These are phyloP conservation scores for Ustulina deusta DNA, from an alignment of 2,329 filamentous ascomycete genomes.

Conservation along the genomic window DNA sequence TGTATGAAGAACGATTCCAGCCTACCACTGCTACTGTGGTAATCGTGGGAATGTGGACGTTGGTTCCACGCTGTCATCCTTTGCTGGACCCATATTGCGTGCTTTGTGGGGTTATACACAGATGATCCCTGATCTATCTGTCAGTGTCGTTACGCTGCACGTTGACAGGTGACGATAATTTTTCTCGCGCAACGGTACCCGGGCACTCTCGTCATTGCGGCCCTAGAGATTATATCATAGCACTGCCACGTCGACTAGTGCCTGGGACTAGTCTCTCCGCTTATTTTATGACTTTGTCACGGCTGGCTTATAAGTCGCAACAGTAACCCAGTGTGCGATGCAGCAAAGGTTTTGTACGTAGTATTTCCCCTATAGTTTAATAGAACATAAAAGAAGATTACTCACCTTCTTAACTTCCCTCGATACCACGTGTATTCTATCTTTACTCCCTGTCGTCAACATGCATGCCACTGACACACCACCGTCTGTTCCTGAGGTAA, in stretches of 20 bases:
- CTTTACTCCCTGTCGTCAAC: constrained; percentile 36
- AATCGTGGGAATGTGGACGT: constrained; percentile 2
- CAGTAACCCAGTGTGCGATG: neutral
- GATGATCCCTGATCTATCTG: neutral
- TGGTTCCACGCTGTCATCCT: neutral
- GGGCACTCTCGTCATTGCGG: constrained; percentile 7
- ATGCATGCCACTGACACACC: constrained; percentile 57
- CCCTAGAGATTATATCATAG: constrained; percentile 8
- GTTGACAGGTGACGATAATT: constrained; percentile 8
- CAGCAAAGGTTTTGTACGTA: neutral
- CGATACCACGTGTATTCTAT: neutral
- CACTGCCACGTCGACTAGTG: constrained; percentile 12
- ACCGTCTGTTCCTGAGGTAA: constrained; percentile 47
- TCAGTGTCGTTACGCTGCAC: constrained; percentile 1
- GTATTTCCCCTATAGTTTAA: neutral
- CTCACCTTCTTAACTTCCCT: neutral
- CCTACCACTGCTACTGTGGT: neutral
- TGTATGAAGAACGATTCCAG: constrained; percentile 5
- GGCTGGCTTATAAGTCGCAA: constrained; percentile 22
- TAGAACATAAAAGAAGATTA: constrained; percentile 11
- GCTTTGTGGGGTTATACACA: neutral
- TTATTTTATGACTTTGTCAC: neutral
- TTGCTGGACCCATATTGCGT: constrained; percentile 7
- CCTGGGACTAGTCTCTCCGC: constrained; percentile 2
- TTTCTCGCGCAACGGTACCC: neutral